Conservation (phyloP, 129 eudicot species). For the Smallanthus sonchifolius region DNA sequence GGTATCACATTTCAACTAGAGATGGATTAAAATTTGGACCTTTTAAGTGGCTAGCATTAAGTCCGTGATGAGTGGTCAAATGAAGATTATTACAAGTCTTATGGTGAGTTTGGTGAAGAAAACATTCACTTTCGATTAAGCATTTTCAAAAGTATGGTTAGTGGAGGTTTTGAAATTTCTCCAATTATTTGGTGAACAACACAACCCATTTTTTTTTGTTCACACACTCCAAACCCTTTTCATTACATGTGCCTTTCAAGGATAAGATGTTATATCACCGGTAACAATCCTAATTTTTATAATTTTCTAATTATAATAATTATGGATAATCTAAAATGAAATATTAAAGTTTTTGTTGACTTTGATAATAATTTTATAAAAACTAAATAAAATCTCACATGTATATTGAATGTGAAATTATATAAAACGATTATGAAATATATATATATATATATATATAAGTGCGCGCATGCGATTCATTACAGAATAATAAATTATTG, state of each 20-base stretch:
- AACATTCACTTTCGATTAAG: constrained; percentile 1
- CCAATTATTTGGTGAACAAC: constrained; percentile 7
- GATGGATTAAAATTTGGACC: not conserved
- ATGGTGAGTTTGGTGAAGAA: constrained; percentile 21
- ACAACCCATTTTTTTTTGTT: not conserved
- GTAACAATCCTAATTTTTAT: too few species aligned
- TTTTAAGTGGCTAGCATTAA: not conserved
- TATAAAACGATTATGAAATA: too few species aligned
- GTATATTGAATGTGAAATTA: too few species aligned
- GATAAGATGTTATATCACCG: not conserved
- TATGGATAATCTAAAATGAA: too few species aligned
- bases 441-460: too few species aligned
- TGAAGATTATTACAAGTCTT: not conserved
- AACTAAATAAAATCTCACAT: too few species aligned
- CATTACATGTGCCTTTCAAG: not conserved
- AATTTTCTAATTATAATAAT: too few species aligned
- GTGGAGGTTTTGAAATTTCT: not conserved
- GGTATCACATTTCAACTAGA: not conserved
- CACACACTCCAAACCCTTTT: not conserved
- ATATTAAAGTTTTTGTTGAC: too few species aligned
- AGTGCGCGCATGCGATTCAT: too few species aligned
- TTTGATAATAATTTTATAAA: too few species aligned
- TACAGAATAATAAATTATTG: too few species aligned
- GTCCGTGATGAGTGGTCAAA: constrained; percentile 13
- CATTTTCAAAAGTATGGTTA: constrained; percentile 8